These are phyloP conservation scores for Peniophora sp. DNA, from an alignment of 1,284 basidiomycete species.

Conservation along the genomic window DNA sequence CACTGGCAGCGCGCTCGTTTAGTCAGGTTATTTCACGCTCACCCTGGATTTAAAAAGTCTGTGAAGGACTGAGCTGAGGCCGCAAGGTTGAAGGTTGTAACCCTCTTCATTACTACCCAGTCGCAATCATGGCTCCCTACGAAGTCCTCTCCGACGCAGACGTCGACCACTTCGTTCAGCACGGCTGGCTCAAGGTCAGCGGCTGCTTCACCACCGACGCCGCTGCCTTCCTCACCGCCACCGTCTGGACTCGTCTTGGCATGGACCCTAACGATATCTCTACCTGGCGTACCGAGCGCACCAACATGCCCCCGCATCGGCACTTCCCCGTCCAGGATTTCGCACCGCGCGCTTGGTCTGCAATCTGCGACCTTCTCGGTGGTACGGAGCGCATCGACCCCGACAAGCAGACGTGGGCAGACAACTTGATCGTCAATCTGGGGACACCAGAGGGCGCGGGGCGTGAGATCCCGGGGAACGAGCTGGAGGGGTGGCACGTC, in stretches of 20 bases:
- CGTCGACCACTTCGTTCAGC: too few relatives aligned
- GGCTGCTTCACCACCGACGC: too few relatives aligned
- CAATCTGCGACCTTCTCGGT: conserved; percentile 50
- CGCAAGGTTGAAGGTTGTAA: too few relatives aligned
- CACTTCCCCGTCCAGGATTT: conserved; percentile 38
- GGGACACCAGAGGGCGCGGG: conserved; percentile 36
- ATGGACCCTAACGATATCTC: conserved; percentile 44
- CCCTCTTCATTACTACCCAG: too few relatives aligned
- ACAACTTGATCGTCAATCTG: conserved; percentile 55
- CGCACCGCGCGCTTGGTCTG: conserved; percentile 51
- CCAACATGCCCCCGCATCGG: conserved; percentile 47
- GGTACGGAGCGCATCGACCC: conserved; percentile 50
- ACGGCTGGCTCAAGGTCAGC: too few relatives aligned
- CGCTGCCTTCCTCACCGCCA: too few relatives aligned
- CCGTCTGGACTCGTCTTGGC: conserved; percentile 44
- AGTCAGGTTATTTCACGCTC: too few relatives aligned
- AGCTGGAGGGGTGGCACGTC: conserved; percentile 55
- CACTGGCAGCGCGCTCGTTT: too few relatives aligned
- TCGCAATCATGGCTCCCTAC: too few relatives aligned
- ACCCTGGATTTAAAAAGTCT: too few relatives aligned
- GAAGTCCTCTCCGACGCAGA: too few relatives aligned
- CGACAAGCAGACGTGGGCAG: conserved; percentile 39
- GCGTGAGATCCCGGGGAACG: conserved; percentile 25
- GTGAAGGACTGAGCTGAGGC: too few relatives aligned
- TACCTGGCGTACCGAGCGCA: conserved; percentile 46